Evolutionary conservation across 306 rosid species (phyloP).

Genomic region (Cucumis melo): DNA sequence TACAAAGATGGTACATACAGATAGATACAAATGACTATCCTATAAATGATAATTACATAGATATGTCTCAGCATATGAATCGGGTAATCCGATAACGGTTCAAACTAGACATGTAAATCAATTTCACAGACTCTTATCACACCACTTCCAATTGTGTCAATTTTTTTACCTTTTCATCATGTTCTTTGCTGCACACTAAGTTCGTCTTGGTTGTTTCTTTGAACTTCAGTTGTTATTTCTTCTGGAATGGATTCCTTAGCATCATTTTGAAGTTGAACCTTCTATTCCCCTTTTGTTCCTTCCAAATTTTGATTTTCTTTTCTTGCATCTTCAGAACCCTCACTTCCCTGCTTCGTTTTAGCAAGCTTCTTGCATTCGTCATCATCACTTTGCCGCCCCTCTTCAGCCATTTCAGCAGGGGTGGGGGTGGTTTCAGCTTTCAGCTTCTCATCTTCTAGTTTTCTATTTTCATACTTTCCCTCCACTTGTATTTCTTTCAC

Average conservation of each 20-base stretch:
- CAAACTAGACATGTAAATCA: not conserved
- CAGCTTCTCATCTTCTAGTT: not conserved
- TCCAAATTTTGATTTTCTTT: not conserved
- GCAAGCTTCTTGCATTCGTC: not conserved
- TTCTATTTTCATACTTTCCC: not conserved
- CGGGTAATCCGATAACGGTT: not conserved
- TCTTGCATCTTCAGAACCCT: not conserved
- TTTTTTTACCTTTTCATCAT: not conserved
- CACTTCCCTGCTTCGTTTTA: not conserved
- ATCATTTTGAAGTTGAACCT: not conserved
- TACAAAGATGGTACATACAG: not conserved
- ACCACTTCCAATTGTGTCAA: not conserved
- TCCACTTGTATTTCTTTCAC: not conserved
- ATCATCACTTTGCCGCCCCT: not conserved
- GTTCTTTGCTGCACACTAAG: not conserved
- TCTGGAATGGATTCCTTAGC: not conserved
- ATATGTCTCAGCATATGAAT: not conserved
- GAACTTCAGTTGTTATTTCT: not conserved
- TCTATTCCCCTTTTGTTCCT: not conserved
- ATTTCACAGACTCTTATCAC: not conserved
- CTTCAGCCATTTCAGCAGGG: not conserved
- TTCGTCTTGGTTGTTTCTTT: not conserved
- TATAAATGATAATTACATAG: not conserved
- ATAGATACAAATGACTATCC: not conserved
- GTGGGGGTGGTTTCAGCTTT: not conserved